Evolutionary conservation across 345 rosid genomes (phyloP).

Genomic region (Zanthoxylum bungeanum): DNA sequence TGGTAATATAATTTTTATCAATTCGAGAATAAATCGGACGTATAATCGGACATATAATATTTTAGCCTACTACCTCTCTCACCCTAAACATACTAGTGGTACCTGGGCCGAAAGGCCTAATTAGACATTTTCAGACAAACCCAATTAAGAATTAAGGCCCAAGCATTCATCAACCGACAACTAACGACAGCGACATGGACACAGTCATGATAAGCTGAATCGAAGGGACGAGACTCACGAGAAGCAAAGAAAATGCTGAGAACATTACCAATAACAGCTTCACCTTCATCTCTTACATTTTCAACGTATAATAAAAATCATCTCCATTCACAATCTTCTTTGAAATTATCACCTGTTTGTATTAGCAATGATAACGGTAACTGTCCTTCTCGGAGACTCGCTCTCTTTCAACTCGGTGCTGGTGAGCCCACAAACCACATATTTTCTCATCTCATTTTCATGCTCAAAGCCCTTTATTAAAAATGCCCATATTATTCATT

Average conservation of each 20-base stretch:
- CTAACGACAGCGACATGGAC: background rate
- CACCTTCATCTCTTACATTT: slow-evolving; percentile 15
- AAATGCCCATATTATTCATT: background rate
- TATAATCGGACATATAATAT: too few species aligned
- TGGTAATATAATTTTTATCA: too few species aligned
- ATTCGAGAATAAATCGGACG: too few species aligned
- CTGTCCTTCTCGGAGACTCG: slow-evolving; percentile 37
- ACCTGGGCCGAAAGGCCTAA: background rate
- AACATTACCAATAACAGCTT: slow-evolving; percentile 20
- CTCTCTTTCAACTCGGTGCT: slow-evolving; percentile 38
- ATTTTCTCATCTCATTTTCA: background rate
- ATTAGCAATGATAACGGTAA: background rate
- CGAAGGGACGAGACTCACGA: background rate
- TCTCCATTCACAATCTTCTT: background rate
- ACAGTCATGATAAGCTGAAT: background rate
- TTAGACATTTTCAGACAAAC: background rate
- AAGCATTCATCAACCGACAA: background rate
- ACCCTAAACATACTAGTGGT: too few species aligned
- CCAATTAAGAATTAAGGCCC: background rate
- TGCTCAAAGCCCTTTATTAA: background rate
- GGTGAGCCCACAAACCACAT: slow-evolving; percentile 20
- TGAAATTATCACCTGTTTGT: slow-evolving; percentile 7
- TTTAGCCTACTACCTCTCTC: too few species aligned
- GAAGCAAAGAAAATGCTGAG: slow-evolving; percentile 5
- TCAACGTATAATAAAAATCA: background rate